Conservation (phyloP, 2,329 filamentous ascomycete species). For the Alternaria dauci region DNA sequence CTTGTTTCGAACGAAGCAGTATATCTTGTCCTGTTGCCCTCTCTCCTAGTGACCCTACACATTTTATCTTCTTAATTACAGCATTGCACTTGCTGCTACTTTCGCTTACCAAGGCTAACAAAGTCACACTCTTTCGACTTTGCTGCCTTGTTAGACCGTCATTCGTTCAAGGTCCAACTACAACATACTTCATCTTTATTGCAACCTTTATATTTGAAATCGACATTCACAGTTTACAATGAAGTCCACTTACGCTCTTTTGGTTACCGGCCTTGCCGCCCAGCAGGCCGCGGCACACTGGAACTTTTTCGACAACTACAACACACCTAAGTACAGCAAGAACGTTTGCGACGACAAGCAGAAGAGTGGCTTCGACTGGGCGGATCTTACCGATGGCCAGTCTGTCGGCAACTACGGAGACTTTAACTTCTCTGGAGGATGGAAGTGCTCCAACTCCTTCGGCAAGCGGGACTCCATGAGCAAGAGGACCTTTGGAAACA, state of each 20-base stretch:
- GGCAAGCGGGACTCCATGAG: slow-evolving; percentile 65
- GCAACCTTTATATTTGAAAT: slow-evolving; percentile 36
- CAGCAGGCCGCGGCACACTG: slow-evolving; percentile 61
- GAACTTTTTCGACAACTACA: slow-evolving; percentile 64
- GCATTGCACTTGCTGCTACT: slow-evolving; percentile 20
- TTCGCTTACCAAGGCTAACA: slow-evolving; percentile 36
- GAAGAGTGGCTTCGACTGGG: slow-evolving; percentile 75
- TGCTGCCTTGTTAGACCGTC: slow-evolving; percentile 22
- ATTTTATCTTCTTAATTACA: slow-evolving; percentile 28
- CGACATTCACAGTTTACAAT: slow-evolving; percentile 45
- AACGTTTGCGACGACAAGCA: slow-evolving; percentile 80
- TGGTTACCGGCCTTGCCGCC: slow-evolving; percentile 57
- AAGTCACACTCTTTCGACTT: slow-evolving; percentile 38
- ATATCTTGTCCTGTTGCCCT: slow-evolving; percentile 40
- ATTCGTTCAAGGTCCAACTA: slow-evolving; percentile 31
- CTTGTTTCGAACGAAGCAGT: slow-evolving; percentile 37
- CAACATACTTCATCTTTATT: slow-evolving; percentile 20
- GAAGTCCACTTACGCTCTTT: slow-evolving; percentile 55
- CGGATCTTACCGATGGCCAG: slow-evolving; percentile 59
- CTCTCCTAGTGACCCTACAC: slow-evolving; percentile 17
- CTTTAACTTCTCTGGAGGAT: slow-evolving; percentile 70
- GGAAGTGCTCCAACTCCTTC: slow-evolving; percentile 70
- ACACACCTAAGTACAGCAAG: slow-evolving; percentile 74
- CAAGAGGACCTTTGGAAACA: slow-evolving; percentile 55
- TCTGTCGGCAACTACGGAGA: slow-evolving; percentile 71